phyloP scores from a whole-genome alignment of 139 green algal genomes.

The Chlorella sp. region DNA sequence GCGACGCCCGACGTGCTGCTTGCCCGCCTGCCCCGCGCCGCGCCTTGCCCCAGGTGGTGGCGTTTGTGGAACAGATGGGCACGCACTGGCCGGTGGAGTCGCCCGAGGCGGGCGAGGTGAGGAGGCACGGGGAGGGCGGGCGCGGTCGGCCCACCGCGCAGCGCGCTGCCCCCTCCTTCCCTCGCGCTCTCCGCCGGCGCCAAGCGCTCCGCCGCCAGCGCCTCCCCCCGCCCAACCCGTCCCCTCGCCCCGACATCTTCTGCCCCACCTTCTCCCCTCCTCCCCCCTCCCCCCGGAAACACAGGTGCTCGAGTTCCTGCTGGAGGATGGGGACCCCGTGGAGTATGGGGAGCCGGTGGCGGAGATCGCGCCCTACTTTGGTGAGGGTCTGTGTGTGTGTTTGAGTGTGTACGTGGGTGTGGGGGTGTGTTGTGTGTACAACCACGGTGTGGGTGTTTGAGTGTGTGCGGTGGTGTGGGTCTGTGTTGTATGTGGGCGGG shows the following conservation, averaged over 20 bases:
- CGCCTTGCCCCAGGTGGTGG: conserved; percentile 57
- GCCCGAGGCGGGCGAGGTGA: conserved; percentile 81
- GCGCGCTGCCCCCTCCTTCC: no score
- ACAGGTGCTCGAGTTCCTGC: conserved; percentile 77
- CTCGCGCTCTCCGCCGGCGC: no score
- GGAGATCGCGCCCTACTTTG: conserved; percentile 23
- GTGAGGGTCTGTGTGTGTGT: background rate
- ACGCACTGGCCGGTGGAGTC: conserved; percentile 85
- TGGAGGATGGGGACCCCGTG: conserved; percentile 81
- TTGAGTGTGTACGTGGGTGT: background rate
- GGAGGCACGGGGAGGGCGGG: no score
- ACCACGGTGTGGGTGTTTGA: background rate
- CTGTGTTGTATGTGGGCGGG: no score
- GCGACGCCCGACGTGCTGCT: background rate
- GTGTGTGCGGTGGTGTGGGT: background rate
- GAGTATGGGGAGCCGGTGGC: conserved; percentile 74
- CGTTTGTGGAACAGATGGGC: conserved; percentile 94
- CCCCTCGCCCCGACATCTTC: no score
- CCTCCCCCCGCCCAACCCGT: no score
- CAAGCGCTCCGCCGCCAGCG: no score
- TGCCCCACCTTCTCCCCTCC: no score
- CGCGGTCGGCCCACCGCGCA: no score
- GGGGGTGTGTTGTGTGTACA: no score
- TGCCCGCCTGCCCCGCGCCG: background rate
- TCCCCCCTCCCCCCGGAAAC: no score